These are phyloP conservation scores for Boletus subcaerulescens DNA, from an alignment of 768 basidiomycete species.

Conservation along the genomic window DNA sequence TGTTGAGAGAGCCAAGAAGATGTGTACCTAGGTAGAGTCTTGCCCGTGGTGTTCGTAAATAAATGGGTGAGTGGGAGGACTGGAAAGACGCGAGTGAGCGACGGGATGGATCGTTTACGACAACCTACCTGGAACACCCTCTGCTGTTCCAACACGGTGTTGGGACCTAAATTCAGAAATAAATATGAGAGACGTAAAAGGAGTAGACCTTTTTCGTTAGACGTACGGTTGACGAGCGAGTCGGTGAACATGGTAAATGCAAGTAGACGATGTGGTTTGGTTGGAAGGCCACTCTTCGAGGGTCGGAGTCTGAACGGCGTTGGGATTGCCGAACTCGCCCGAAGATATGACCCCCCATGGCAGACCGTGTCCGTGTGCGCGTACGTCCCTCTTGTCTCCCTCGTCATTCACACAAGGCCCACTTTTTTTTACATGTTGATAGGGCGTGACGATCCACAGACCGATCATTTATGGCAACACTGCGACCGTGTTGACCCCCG, in stretches of 20 bases:
- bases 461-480: slow-evolving; percentile 97
- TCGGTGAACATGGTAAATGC: slow-evolving; percentile 45
- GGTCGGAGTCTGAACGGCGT: slow-evolving; percentile 35
- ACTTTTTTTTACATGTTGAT: background rate
- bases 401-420: background rate
- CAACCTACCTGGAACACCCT: slow-evolving; percentile 57
- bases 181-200: background rate
- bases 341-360: slow-evolving; percentile 34
- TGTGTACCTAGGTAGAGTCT: slow-evolving; percentile 60
- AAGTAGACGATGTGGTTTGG: background rate
- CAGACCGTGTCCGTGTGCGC: slow-evolving; percentile 75
- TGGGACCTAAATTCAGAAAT: slow-evolving; percentile 44
- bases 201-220: too few relatives aligned
- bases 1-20: too few relatives aligned
- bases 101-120: background rate
- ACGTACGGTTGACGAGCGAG: slow-evolving; percentile 65
- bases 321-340: slow-evolving; percentile 38
- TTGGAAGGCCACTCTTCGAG: background rate
- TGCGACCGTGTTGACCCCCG: slow-evolving; percentile 69
- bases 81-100: slow-evolving; percentile 14
- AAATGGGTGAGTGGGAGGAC: slow-evolving; percentile 48
- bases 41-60: slow-evolving; percentile 59
- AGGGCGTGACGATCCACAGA: slow-evolving; percentile 86
- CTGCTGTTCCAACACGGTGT: slow-evolving; percentile 65
- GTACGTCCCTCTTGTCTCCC: slow-evolving; percentile 43